A percentile compares a stretch with the other conserved stretches of the same genome.
phyloP scores from a whole-genome alignment of 2,329 filamentous ascomycete genomes.

The Chaetomiaceae sp. region DNA sequence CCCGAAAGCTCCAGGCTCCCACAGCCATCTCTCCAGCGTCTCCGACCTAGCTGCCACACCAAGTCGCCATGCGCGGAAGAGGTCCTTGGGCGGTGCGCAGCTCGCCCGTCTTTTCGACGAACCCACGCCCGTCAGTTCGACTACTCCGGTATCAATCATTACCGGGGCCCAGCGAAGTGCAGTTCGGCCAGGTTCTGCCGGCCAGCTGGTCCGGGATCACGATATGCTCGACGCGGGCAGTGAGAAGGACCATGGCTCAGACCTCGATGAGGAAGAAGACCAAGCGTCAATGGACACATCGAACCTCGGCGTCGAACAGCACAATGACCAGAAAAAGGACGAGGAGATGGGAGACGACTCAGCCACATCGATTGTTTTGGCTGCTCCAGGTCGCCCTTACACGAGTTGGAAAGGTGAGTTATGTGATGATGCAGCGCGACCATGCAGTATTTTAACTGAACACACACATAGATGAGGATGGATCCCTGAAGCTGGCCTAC shows the following conservation, averaged over 20 bases:
- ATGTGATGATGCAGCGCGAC: background rate
- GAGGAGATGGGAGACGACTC: background rate
- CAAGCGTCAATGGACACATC: background rate
- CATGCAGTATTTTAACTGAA: background rate
- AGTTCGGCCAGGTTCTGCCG: background rate
- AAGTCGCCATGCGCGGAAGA: background rate
- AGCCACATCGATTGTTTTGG: background rate
- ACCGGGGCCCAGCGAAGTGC: background rate
- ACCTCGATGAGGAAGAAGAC: background rate
- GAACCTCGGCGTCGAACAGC: background rate
- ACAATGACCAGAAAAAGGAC: background rate
- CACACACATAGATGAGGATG: background rate
- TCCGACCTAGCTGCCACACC: background rate
- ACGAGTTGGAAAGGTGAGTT: constrained; percentile 4
- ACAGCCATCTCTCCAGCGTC: background rate
- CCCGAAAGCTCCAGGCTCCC: background rate
- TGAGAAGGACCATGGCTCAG: background rate
- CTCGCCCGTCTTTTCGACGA: constrained; percentile 1
- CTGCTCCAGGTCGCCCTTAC: constrained; percentile 12
- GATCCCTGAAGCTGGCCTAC: background rate
- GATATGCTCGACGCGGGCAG: too few species aligned
- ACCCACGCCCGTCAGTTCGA: background rate
- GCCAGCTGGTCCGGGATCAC: too few species aligned
- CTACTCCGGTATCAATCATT: background rate
- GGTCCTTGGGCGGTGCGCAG: background rate